Evolutionary conservation across 805 yeast genomes (phyloP), one percentile per base, ranked within the genome.

Genomic region (Wickerhamiella siamensis): DNA sequence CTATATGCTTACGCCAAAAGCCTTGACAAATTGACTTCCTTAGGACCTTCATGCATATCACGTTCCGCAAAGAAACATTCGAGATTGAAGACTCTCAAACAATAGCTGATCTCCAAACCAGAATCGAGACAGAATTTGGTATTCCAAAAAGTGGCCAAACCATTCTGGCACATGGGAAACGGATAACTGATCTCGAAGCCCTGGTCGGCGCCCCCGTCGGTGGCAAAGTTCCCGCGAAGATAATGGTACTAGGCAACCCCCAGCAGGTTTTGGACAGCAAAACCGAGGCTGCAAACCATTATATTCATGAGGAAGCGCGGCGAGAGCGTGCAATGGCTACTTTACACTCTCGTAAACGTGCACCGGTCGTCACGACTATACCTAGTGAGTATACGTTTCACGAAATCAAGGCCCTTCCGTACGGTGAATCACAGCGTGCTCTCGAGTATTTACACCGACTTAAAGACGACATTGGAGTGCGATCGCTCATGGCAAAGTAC

Each of bases 401-500:
- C 38, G 39, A 49, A 41, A 44, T 62, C 10, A 52, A 51, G 21
- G 58, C 60, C 14, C 47, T 62, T 26, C 51, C 57, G 41, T 32
- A 45, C 57, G 44, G 65, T 62, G 44, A 56, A 33, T 46, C 55
- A 21, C 61, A 55, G 5, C 42, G 44, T 31, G 60, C 66, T 1
- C 39, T 47, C 38, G 52, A 43, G 9, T 43, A 56, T 16, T 46
- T 63, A 32, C 51, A 59, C 32, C 46, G 59, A 20, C 49, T 63
- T 8, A 42, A 51, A 16, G 55, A 55, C 37, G 67, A 63, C 42
- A 39, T 50, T 16, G 67, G 65, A 14, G 54, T 63, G 15, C 54
- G 51, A 19, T 60, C 59, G 3, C 49, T 64, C 26, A 60, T 63
- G 64, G 46, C 41, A 21, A 56, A 55, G 43, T 51, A 64, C 50